Percentiles rank a stretch among this genome's conserved stretches.
These are phyloP conservation scores for Penicillium olsonii DNA, from an alignment of 2,329 filamentous ascomycete species.

Conservation along the genomic window DNA sequence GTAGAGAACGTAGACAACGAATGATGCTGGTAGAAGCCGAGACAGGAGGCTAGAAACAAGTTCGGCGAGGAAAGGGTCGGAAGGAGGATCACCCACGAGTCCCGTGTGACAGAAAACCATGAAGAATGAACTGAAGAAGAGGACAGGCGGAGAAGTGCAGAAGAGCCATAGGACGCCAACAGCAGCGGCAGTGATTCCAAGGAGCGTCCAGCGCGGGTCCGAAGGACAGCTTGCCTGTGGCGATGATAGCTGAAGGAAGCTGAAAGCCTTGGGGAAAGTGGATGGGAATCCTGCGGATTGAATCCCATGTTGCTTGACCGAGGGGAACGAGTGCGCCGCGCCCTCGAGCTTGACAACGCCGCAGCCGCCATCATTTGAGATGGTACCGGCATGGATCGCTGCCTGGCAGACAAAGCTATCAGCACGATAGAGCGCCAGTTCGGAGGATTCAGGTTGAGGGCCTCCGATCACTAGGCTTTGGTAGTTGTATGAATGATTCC, in stretches of 20 bases:
- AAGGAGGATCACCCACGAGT: conserved; percentile 83
- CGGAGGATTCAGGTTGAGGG: conserved; percentile 37
- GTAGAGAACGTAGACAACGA: conserved; percentile 85
- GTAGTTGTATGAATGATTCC: conserved; percentile 55
- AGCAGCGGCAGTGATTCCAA: conserved; percentile 79
- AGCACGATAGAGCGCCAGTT: conserved; percentile 70
- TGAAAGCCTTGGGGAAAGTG: conserved; percentile 84
- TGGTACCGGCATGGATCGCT: conserved; percentile 79
- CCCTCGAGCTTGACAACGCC: conserved; percentile 77
- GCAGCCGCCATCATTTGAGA: conserved; percentile 75
- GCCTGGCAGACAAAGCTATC: conserved; percentile 86
- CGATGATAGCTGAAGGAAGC: conserved; percentile 65
- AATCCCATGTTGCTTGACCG: conserved; percentile 71
- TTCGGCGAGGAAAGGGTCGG: conserved; percentile 64
- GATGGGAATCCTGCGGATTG: conserved; percentile 77
- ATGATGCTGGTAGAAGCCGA: conserved; percentile 81
- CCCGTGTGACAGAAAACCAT: conserved; percentile 88
- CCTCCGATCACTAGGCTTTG: conserved; percentile 56
- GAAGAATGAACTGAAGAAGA: conserved; percentile 82
- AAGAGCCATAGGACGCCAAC: conserved; percentile 78
- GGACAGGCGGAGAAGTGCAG: conserved; percentile 73
- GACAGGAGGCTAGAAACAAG: conserved; percentile 78
- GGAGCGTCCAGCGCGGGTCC: conserved; percentile 81
- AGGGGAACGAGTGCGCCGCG: conserved; percentile 62
- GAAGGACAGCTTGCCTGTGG: conserved; percentile 63